Conservation (phyloP, 2,329 filamentous ascomycete species). For the Aspergillus oerlinghausenensis region DNA sequence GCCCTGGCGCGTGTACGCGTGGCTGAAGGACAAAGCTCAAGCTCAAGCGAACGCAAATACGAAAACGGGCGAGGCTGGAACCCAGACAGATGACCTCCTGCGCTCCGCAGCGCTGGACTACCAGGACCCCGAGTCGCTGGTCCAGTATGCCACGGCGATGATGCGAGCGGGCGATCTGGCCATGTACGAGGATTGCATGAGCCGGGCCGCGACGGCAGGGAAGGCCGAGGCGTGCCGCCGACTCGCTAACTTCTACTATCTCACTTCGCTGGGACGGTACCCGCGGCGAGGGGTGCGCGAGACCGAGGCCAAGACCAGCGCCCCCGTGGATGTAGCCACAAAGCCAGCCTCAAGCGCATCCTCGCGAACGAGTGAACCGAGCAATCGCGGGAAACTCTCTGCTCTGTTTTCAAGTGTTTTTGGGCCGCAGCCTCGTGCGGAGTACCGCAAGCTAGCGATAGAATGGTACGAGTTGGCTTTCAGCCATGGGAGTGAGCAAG, state of each 20-base stretch:
- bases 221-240: slow-evolving; percentile 26
- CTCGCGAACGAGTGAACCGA: not conserved
- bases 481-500: slow-evolving; percentile 13
- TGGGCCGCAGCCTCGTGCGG: slow-evolving; percentile 12
- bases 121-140: slow-evolving; percentile 25
- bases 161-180: slow-evolving; percentile 22
- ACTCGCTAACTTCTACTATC: slow-evolving; percentile 36
- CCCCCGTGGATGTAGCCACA: not conserved
- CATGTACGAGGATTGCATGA: slow-evolving; percentile 33
- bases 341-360: not conserved
- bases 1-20: slow-evolving; percentile 27
- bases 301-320: not conserved
- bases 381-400: not conserved
- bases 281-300: slow-evolving; percentile 18
- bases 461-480: slow-evolving; percentile 33
- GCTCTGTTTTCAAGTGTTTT: slow-evolving; percentile 12
- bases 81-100: slow-evolving; percentile 6
- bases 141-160: slow-evolving; percentile 22
- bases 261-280: slow-evolving; percentile 22
- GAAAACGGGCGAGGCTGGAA: slow-evolving; percentile 9
- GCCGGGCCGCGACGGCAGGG: slow-evolving; percentile 27
- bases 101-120: slow-evolving; percentile 26
- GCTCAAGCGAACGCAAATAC: not conserved
- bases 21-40: slow-evolving; percentile 10
- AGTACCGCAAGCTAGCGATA: slow-evolving; percentile 25